phyloP scores from a whole-genome alignment of 2,329 filamentous ascomycete species.

The Beauveria caledonica region DNA sequence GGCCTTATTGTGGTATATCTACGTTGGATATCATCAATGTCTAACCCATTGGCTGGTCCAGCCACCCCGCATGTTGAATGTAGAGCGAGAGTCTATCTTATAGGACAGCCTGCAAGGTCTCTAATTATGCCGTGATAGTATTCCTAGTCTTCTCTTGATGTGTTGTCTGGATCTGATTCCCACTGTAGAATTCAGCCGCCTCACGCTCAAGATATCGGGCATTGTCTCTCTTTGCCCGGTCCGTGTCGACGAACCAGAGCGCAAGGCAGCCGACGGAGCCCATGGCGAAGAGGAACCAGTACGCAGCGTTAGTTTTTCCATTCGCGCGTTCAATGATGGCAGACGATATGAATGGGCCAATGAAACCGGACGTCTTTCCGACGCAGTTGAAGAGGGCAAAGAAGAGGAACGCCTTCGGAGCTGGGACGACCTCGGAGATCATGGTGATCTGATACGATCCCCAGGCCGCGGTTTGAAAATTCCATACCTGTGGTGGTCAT shows the following conservation, averaged over 20 bases:
- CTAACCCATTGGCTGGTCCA: background rate
- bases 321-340: slow-evolving; percentile 16
- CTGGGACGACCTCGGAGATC: slow-evolving; percentile 18
- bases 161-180: slow-evolving; percentile 51
- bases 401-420: slow-evolving; percentile 17
- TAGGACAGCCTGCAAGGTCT: background rate
- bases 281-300: slow-evolving; percentile 17
- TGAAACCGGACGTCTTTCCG: slow-evolving; percentile 19
- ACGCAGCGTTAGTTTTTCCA: slow-evolving; percentile 13
- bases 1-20: no score
- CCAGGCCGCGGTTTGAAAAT: slow-evolving; percentile 14
- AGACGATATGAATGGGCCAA: slow-evolving; percentile 18
- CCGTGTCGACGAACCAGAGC: slow-evolving; percentile 17
- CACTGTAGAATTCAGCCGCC: slow-evolving; percentile 55
- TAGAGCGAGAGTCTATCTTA: background rate
- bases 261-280: slow-evolving; percentile 13
- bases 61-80: slow-evolving; percentile 9
- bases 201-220: slow-evolving; percentile 23
- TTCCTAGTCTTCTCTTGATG: slow-evolving; percentile 31
- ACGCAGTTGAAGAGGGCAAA: slow-evolving; percentile 18
- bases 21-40: no score
- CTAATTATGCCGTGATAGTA: background rate
- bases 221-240: slow-evolving; percentile 16
- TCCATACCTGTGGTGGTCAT: slow-evolving; percentile 10
- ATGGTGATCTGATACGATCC: slow-evolving; percentile 17